Conservation (phyloP, 78 protist genomes). For the Anaeramoeba ignava region DNA sequence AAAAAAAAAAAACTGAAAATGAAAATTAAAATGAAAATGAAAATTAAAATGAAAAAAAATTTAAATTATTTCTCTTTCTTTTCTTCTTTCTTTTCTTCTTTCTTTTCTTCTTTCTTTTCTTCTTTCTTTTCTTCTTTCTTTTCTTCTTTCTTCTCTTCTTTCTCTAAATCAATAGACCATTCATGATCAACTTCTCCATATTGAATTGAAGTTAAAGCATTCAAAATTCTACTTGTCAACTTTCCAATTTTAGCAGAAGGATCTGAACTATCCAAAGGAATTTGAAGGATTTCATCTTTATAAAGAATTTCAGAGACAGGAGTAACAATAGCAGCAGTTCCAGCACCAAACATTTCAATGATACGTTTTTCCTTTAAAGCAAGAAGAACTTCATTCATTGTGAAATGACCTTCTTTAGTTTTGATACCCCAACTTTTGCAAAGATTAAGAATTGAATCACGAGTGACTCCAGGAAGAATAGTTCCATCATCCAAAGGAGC, state of each 20-base stretch:
- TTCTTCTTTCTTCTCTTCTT: no score
- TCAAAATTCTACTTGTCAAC: neutral
- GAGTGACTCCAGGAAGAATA: conserved; percentile 92
- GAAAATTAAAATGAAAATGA: no score
- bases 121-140: no score
- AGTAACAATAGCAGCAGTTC: conserved; percentile 90
- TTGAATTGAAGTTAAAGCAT: neutral
- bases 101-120: no score
- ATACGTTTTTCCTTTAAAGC: conserved; percentile 46
- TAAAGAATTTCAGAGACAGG: conserved; percentile 64
- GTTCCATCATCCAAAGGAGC: conserved; percentile 74
- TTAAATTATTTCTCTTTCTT: no score
- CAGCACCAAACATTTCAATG: conserved; percentile 85
- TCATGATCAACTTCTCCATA: neutral
- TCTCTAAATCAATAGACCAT: no score
- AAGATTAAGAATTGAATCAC: conserved; percentile 71
- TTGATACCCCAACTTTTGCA: conserved; percentile 51
- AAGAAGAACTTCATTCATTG: conserved; percentile 64
- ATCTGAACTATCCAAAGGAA: neutral
- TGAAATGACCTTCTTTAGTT: conserved; percentile 59
- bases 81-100: no score
- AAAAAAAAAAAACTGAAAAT: no score
- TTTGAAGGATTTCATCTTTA: conserved; percentile 32
- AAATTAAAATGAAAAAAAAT: no score
- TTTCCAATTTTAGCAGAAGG: conserved; percentile 12